These are phyloP conservation scores for Crepidotus variabilis DNA, from an alignment of 768 basidiomycete genomes.

Conservation along the genomic window DNA sequence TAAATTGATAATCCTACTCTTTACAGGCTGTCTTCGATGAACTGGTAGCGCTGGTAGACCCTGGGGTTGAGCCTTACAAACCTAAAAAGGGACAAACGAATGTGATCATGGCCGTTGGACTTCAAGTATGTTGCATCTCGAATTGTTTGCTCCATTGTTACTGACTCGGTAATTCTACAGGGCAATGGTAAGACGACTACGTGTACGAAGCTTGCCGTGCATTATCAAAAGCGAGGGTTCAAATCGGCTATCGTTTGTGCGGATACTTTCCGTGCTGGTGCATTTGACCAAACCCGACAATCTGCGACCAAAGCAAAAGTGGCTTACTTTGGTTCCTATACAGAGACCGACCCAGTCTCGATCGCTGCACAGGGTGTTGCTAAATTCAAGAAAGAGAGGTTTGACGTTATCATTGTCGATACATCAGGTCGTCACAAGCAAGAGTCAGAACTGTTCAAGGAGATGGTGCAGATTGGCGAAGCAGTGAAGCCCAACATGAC, in stretches of 20 bases:
- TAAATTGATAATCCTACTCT: not conserved
- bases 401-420: constrained; percentile 98
- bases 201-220: constrained; percentile 96
- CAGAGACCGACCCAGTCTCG: constrained; percentile 95
- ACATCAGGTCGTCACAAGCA: constrained; percentile 97
- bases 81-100: constrained; percentile 93
- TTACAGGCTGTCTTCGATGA: constrained; percentile 92
- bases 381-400: constrained; percentile 97
- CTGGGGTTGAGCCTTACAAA: constrained; percentile 92
- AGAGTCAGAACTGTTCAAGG: constrained; percentile 92
- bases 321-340: constrained; percentile 98
- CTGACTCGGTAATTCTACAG: constrained; percentile 33
- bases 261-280: constrained; percentile 98
- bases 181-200: constrained; percentile 99
- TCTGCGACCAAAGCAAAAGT: constrained; percentile 99
- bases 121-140: constrained; percentile 60
- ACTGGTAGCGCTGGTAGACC: constrained; percentile 91
- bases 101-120: constrained; percentile 96
- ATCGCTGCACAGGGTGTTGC: constrained; percentile 93
- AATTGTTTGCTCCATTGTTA: not conserved
- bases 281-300: constrained; percentile 98
- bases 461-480: constrained; percentile 95
- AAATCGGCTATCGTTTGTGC: constrained; percentile 98
- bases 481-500: constrained; percentile 98
- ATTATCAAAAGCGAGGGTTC: constrained; percentile 96